phyloP scores from a whole-genome alignment of 2,329 filamentous ascomycete species.

The Alternaria sp. region DNA sequence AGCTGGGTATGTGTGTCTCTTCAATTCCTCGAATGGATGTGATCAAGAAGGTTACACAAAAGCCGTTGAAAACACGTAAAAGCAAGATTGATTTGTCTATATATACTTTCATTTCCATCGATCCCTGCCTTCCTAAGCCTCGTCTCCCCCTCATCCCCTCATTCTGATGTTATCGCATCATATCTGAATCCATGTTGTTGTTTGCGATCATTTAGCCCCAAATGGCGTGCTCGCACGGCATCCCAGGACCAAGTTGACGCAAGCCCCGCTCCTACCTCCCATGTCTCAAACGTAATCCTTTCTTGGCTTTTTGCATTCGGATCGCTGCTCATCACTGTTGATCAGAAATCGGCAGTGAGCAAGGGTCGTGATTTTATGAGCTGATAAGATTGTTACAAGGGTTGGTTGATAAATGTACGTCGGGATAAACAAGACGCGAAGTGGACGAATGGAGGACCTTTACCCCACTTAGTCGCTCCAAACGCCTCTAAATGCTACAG shows the following conservation, averaged over 20 bases:
- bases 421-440: slow-evolving; percentile 10
- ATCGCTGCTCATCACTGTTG: background rate
- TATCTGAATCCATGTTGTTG: slow-evolving; percentile 18
- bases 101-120: background rate
- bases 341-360: background rate
- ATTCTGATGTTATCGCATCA: slow-evolving; percentile 12
- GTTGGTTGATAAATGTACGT: slow-evolving; percentile 1
- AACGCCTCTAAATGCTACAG: background rate
- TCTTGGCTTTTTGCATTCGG: background rate
- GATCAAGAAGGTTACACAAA: background rate
- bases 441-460: background rate
- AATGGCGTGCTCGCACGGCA: slow-evolving; percentile 39
- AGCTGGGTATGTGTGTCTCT: background rate
- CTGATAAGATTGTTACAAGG: background rate
- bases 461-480: slow-evolving; percentile 12
- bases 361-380: background rate
- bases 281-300: background rate
- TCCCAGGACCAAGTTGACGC: slow-evolving; percentile 4
- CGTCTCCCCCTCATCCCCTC: slow-evolving; percentile 10
- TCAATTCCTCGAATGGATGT: background rate
- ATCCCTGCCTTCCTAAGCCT: slow-evolving; percentile 17
- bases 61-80: background rate
- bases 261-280: slow-evolving; percentile 3
- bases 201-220: slow-evolving; percentile 33
- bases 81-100: background rate